Percentiles rank a stretch among this genome's conserved stretches.
Evolutionary conservation across 208 protist species (phyloP).

Genomic region (Crithidia bombi): DNA sequence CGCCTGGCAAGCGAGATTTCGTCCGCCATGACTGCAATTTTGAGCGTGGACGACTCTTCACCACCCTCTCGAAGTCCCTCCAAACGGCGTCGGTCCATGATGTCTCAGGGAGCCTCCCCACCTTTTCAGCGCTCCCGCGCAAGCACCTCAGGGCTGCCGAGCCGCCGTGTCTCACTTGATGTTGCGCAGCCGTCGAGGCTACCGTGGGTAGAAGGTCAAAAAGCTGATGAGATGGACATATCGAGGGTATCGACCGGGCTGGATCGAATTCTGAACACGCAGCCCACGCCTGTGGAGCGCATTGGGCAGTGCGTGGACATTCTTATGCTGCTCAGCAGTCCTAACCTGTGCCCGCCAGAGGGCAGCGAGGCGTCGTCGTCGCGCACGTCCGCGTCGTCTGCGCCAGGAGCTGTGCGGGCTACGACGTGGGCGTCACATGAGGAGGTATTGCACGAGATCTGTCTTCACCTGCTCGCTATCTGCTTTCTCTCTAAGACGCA

Average conservation of each 20-base stretch:
- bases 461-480: constrained; percentile 52
- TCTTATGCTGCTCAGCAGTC: constrained; percentile 68
- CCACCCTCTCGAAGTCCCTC: constrained; percentile 7
- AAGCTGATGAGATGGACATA: not conserved
- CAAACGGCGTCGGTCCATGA: constrained; percentile 13
- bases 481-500: constrained; percentile 34
- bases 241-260: constrained; percentile 6
- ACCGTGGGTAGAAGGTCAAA: not conserved
- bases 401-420: constrained; percentile 48
- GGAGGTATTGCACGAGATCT: constrained; percentile 53
- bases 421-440: constrained; percentile 70
- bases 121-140: constrained; percentile 22
- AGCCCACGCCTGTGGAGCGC: constrained; percentile 41
- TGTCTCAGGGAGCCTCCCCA: constrained; percentile 2
- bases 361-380: constrained; percentile 34
- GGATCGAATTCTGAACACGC: constrained; percentile 22
- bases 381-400: constrained; percentile 37
- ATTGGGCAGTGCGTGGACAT: constrained; percentile 81
- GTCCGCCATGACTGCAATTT: constrained; percentile 17
- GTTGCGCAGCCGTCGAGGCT: not conserved
- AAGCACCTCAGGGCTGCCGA: not conserved
- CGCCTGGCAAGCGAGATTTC: constrained; percentile 55
- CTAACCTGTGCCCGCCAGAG: constrained; percentile 55
- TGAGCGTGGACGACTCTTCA: not conserved
- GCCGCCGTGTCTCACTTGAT: constrained; percentile 8